Base-by-base conservation (phyloP, 1,284 basidiomycete genomes). In the Thecaphora frezii region DNA sequence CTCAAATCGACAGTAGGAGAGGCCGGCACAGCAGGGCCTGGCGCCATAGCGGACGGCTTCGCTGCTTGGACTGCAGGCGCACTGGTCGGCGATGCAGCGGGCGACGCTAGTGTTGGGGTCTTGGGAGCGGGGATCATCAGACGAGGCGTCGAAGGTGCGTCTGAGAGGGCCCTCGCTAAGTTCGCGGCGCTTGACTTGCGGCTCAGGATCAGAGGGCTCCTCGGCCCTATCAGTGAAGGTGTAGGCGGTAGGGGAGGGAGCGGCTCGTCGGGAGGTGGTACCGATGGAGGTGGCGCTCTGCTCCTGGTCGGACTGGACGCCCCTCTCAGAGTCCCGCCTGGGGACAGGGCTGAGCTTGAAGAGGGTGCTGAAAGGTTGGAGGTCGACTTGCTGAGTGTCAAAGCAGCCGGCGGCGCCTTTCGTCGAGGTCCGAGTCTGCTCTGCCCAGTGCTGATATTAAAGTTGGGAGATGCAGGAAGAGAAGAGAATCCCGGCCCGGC, bases 181-280 rank as follows among this genome's bases (percentile, higher is more conserved):
- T 36, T 36, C 12, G 33, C 33, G 5, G 33, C 33, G 33, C 33
- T 36, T 14, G 33, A 36, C 33, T 22, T 44, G 3, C 41, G 44
- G 5, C 38, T 40, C 26, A 57, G 39, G 23, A 26, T 43, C 16
- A 38, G 38, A 10, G 60, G 56, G 33, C 51, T 58, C 46, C 51
- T 53, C 2, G 50, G 54, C 1, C 22, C 39, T 18, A 38, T 42
- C 36, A 59, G 22, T 13, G 53, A 65, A 1, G 69, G 63, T 5
- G 66, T 67, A 10, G 51, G 45, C 2, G 71, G 71, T 13, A 73
- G 54, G 1, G 71, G 71, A 19, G 71, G 71, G 18, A 73, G 43
- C 16, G 71, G 71, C 16, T 69, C 69, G 13, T 51, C 48, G 1
- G 62, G 62, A 0, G 71, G 71, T 1, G 62, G 62, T 12, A 62